phyloP scores from a whole-genome alignment of 257 asterid genomes.

The Echites panduratus region DNA sequence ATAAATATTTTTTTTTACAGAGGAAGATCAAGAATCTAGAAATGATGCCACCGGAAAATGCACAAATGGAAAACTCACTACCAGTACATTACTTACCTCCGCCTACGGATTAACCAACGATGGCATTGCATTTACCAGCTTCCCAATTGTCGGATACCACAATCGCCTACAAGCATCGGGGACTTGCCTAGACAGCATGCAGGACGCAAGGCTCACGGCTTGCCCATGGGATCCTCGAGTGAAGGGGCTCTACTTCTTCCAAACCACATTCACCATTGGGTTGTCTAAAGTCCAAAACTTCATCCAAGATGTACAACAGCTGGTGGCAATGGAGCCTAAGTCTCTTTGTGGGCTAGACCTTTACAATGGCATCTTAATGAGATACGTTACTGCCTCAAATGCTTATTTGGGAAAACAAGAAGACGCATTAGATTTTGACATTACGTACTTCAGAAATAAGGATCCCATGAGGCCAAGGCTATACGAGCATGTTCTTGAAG shows the following conservation, averaged over 20 bases:
- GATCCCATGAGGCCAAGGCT: slow-evolving; percentile 48
- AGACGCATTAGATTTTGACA: slow-evolving; percentile 52
- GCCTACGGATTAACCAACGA: slow-evolving; percentile 18
- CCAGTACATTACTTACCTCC: background rate
- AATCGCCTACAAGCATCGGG: slow-evolving; percentile 59
- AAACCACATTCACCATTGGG: slow-evolving; percentile 49
- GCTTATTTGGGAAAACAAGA: slow-evolving; percentile 61
- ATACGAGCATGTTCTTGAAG: slow-evolving; percentile 44
- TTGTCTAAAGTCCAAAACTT: slow-evolving; percentile 37
- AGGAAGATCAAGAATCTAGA: slow-evolving; percentile 18
- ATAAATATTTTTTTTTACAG: slow-evolving; percentile 5
- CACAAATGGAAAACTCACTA: slow-evolving; percentile 2
- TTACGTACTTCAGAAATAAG: slow-evolving; percentile 52
- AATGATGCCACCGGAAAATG: slow-evolving; percentile 19
- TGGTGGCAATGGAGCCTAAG: slow-evolving; percentile 35
- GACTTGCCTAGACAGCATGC: slow-evolving; percentile 42
- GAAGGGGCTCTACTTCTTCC: slow-evolving; percentile 48
- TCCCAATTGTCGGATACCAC: slow-evolving; percentile 49
- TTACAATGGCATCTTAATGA: slow-evolving; percentile 50
- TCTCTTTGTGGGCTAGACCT: slow-evolving; percentile 49
- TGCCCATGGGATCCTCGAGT: slow-evolving; percentile 68
- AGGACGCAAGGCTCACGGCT: slow-evolving; percentile 27
- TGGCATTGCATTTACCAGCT: slow-evolving; percentile 32
- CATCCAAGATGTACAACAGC: slow-evolving; percentile 43
- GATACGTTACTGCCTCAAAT: slow-evolving; percentile 50